Evolutionary conservation across 768 basidiomycete species (phyloP), one percentile per base, ranked within the genome.

Genomic region (Tricholomella constricta): DNA sequence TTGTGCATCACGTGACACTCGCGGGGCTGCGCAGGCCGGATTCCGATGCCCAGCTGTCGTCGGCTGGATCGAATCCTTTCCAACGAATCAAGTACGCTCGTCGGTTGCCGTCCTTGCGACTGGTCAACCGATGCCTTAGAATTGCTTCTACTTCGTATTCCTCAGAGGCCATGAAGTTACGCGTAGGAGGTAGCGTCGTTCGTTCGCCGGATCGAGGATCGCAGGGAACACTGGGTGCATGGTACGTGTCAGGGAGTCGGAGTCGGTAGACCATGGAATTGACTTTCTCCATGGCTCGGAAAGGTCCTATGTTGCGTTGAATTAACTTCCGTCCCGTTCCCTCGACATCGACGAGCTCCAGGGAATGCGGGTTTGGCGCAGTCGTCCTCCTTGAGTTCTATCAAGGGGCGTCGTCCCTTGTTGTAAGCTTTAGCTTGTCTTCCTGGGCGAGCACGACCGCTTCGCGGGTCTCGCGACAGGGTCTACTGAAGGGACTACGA

Each of bases 321-420:
- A 65, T 50, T 3, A 70, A 56, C 45, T 70, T 70, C 8, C 37
- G 36, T 0, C 69, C 67, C 0, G 40, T 59, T 0, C 65, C 68
- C 38, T 57, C 34, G 1, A 46, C 35, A 7, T 68, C 61, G 1
- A 63, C 44, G 1, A 64, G 32, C 36, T 68, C 55, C 2, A 70
- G 50, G 0, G 64, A 57, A n/a, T 67, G 63, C 3, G 65, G 66
- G 25, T 68, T 69, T 1, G 0, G 63, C 29, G 6, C 29, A 29
- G 29, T 29, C 29, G 11, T 11, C 29, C 29, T 6, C 6, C 29
- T 29, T 11, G 6, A 29, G 6, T 29, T 29, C 29, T 67, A 4
- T 35, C 25, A 32, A 65, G 62, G 29, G 29, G 6, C 29, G 29
- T 6, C 29, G 29, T 29, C 29, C 6, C 11, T 29, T 29, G 29